Evolutionary conservation across 208 protist species (phyloP).

Genomic region (Vickermania ingenoplastis): DNA sequence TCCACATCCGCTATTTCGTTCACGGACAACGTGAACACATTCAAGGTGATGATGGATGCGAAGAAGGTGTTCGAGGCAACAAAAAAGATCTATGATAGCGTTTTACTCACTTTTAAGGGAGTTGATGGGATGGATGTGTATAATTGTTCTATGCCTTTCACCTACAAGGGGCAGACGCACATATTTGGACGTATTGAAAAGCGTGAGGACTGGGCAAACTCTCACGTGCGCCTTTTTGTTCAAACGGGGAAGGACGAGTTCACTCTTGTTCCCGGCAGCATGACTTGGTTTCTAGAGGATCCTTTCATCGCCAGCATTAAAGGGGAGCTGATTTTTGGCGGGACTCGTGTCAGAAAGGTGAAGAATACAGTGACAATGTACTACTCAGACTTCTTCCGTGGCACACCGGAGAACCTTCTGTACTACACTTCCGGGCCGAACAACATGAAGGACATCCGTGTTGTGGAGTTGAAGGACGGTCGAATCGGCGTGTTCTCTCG

Average conservation of each 20-base stretch:
- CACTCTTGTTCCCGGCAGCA: conserved; percentile 22
- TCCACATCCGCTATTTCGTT: background rate
- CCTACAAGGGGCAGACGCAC: conserved; percentile 33
- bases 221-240: conserved; percentile 36
- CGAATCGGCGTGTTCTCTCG: conserved; percentile 56
- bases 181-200: conserved; percentile 44
- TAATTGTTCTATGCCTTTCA: conserved; percentile 49
- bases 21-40: conserved; percentile 11
- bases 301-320: conserved; percentile 37
- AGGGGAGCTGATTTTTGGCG: conserved; percentile 38
- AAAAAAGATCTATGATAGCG: conserved; percentile 29
- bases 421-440: conserved; percentile 41
- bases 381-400: conserved; percentile 51
- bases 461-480: conserved; percentile 29
- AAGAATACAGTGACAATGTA: conserved; percentile 25
- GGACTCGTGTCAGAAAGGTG: conserved; percentile 34
- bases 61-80: conserved; percentile 29
- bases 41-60: conserved; percentile 20
- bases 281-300: conserved; percentile 45
- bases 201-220: conserved; percentile 33
- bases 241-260: conserved; percentile 56
- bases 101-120: conserved; percentile 32
- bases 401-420: conserved; percentile 22
- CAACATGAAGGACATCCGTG: conserved; percentile 51
- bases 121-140: conserved; percentile 51